phyloP scores from a whole-genome alignment of 1,284 basidiomycete genomes.

The Melampsora americana region DNA sequence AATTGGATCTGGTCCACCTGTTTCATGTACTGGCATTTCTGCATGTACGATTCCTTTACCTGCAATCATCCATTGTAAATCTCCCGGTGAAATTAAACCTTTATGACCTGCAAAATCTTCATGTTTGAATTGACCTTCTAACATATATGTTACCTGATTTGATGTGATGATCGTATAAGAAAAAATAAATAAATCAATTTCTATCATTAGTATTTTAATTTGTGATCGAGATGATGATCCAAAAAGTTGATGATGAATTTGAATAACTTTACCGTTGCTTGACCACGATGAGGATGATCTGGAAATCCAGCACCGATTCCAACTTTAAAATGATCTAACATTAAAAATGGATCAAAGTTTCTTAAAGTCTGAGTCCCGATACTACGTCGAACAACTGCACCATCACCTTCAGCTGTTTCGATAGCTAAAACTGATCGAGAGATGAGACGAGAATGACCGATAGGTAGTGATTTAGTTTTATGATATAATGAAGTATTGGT shows the following conservation, averaged over 20 bases:
- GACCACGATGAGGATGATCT: conserved; percentile 85
- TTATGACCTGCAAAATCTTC: conserved; percentile 89
- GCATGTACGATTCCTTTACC: conserved; percentile 59
- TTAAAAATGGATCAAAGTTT: conserved; percentile 7
- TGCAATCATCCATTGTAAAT: conserved; percentile 84
- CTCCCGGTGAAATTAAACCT: conserved; percentile 71
- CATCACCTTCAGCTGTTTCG: conserved; percentile 83
- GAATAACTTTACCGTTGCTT: conserved; percentile 64
- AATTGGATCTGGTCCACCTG: conserved; percentile 65
- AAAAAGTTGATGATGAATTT: background rate
- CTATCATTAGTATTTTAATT: too few species aligned
- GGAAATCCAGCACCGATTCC: conserved; percentile 59
- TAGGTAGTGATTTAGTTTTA: background rate
- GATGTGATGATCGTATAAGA: background rate
- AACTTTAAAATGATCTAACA: conserved; percentile 55
- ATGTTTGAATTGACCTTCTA: conserved; percentile 77
- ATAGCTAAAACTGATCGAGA: conserved; percentile 71
- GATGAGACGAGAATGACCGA: conserved; percentile 63
- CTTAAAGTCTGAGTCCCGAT: conserved; percentile 62
- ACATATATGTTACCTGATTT: conserved; percentile 70
- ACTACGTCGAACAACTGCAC: conserved; percentile 79
- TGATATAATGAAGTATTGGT: too few species aligned
- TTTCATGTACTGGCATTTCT: conserved; percentile 75
- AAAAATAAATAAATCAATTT: conserved; percentile 3
- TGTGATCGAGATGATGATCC: too few species aligned